Evolutionary conservation across 805 yeast species (phyloP), one percentile per base, ranked within the genome.

Genomic region (Saccharomycopsis guyanensis): DNA sequence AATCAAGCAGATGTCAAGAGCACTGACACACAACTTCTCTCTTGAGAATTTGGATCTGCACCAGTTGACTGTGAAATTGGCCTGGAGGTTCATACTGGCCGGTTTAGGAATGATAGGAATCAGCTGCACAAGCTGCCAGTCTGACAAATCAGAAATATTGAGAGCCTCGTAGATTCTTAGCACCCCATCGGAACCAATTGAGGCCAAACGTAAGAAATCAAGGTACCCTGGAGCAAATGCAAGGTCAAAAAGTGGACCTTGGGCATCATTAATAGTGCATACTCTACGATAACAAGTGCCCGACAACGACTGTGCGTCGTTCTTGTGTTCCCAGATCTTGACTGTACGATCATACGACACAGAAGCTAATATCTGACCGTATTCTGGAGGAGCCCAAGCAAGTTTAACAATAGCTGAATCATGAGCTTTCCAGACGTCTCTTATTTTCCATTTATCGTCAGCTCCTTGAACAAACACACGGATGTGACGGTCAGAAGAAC

Each of bases 351-450:
- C 99, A 62, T 83, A 87, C 1, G 96, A 86, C 31, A 89, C 88
- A 22, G 93, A 78, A 1, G 95, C 95, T 20, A 93, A 63, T 2
- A 93, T 68, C 58, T 86, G 86, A 6, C 96, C 94, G 63, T 79
- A 88, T 62, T 91, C 94, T 1, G 98, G 98, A 42, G 86, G 83
- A 0, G 97, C 96, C 94, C 96, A 93, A 40, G 80, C 78, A 7
- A 93, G 70, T 55, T 82, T 77, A 18, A 87, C 84, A 22, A 93
- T 76, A 48, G 88, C 76, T 5, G 95, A 80, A 56, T 93, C 96
- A 60, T 93, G 98, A 0, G 97, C 97, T 55, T 84, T 85, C 94
- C 96, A 93, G 40, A 85, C 80, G 63, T 91, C 97, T 57, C 82
- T 80, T 46, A 86, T 65, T 16, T 76, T 75, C 97, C 97, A 93